Conservation (phyloP, 1,284 basidiomycete genomes). For the Meira miltonrushii region DNA sequence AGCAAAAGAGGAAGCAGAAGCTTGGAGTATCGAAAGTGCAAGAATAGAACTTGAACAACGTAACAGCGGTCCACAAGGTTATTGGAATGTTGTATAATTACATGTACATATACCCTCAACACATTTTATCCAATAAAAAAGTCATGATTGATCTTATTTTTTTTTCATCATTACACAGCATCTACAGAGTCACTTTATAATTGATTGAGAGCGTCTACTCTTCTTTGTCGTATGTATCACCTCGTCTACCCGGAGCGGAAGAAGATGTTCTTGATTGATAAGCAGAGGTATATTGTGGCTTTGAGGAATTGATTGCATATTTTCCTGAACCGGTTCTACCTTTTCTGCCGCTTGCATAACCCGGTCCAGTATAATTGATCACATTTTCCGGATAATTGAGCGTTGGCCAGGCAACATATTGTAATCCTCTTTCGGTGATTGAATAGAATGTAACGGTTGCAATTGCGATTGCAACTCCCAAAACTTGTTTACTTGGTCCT, state of each 20-base stretch:
- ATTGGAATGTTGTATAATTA: not conserved
- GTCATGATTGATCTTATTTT: no score
- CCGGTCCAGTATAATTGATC: conserved; percentile 48
- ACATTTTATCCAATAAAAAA: no score
- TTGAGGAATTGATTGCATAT: not conserved
- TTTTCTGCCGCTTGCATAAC: conserved; percentile 37
- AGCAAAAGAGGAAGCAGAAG: conserved; percentile 7
- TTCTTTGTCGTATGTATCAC: no score
- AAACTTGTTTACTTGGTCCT: conserved; percentile 16
- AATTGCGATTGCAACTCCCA: conserved; percentile 7
- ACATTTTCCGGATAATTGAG: conserved; percentile 42
- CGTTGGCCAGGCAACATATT: conserved; percentile 50
- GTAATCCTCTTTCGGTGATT: conserved; percentile 42
- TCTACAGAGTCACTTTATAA: no score
- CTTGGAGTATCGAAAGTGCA: conserved; percentile 5
- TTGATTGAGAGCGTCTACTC: no score
- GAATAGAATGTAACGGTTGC: conserved; percentile 26
- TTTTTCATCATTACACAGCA: no score
- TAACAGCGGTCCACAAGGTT: not conserved
- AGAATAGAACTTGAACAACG: not conserved
- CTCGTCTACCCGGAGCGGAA: no score
- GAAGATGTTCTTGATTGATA: no score
- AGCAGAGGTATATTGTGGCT: not conserved
- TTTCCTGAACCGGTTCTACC: conserved; percentile 21
- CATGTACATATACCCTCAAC: no score